phyloP scores from a whole-genome alignment of 1,139 yeast species.

The Lodderomyces metapsilosis region DNA sequence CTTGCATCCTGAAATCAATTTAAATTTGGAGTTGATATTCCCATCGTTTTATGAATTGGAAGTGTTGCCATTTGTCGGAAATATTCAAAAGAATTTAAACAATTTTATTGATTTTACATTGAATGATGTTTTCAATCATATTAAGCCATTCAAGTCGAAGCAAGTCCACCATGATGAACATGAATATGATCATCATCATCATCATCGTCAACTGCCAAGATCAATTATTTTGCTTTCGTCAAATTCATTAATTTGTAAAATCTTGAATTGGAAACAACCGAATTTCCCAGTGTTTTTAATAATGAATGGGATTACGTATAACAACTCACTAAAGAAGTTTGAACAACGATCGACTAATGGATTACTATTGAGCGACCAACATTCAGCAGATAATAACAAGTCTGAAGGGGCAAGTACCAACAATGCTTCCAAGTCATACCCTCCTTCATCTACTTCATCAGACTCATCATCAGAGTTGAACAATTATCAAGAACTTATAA shows the following conservation, averaged over 20 bases:
- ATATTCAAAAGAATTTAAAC: slow-evolving; percentile 55
- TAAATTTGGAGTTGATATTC: slow-evolving; percentile 76
- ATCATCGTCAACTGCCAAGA: slow-evolving; percentile 31
- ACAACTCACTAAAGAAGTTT: slow-evolving; percentile 25
- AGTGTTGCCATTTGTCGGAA: slow-evolving; percentile 51
- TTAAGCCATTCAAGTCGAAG: slow-evolving; percentile 36
- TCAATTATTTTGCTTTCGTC: slow-evolving; percentile 82
- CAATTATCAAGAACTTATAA: slow-evolving; percentile 39
- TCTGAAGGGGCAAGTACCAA: too few relatives aligned
- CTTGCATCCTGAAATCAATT: slow-evolving; percentile 58
- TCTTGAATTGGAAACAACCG: slow-evolving; percentile 97
- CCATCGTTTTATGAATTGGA: slow-evolving; percentile 72
- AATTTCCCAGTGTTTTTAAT: slow-evolving; percentile 91
- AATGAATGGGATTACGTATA: slow-evolving; percentile 62
- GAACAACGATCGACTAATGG: slow-evolving; percentile 47
- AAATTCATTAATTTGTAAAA: slow-evolving; percentile 86
- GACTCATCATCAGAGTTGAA: slow-evolving; percentile 12
- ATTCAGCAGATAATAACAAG: too few relatives aligned
- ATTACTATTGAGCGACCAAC: slow-evolving; percentile 25
- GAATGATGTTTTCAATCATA: slow-evolving; percentile 74
- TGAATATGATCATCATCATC: too few relatives aligned
- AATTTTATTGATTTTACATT: slow-evolving; percentile 73
- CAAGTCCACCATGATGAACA: slow-evolving; percentile 9
- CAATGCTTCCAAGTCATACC: neutral
- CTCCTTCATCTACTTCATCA: neutral